phyloP scores from a whole-genome alignment of 805 yeast species.

The Sungouiozyma ichnusensis region DNA sequence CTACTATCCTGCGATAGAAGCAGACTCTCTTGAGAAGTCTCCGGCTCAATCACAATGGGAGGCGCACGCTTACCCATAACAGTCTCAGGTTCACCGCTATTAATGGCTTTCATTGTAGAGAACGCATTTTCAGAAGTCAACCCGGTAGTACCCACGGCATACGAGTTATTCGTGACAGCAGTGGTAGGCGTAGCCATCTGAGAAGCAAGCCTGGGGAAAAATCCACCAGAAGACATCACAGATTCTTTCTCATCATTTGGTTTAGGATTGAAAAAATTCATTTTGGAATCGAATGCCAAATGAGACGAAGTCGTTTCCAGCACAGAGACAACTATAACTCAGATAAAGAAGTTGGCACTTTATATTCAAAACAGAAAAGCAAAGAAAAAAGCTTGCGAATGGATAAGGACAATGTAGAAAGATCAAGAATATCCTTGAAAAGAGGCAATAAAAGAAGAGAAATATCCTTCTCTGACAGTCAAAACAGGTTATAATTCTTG shows the following conservation, averaged over 20 bases:
- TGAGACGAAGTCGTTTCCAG: no score
- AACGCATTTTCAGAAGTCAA: conserved; percentile 30
- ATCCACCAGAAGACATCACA: conserved; percentile 10
- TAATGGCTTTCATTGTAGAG: conserved; percentile 20
- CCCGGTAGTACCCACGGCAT: conserved; percentile 61
- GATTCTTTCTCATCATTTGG: conserved; percentile 6
- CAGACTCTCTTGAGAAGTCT: neutral
- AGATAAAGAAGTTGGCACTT: no score
- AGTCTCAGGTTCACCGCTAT: neutral
- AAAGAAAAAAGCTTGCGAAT: no score
- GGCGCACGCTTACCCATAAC: neutral
- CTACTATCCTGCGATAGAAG: neutral
- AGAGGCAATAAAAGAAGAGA: no score
- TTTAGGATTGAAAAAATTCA: conserved; percentile 24
- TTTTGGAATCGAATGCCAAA: conserved; percentile 10
- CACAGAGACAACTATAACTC: no score
- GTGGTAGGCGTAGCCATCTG: conserved; percentile 57
- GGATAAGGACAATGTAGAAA: no score
- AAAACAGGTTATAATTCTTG: no score
- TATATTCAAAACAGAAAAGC: no score
- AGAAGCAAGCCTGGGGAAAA: conserved; percentile 30
- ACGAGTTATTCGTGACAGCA: conserved; percentile 49
- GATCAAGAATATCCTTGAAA: no score
- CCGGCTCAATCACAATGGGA: neutral
- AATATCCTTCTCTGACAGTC: no score